These are phyloP conservation scores for Melanogaster broomeanus DNA, from an alignment of 768 basidiomycete genomes.

Conservation along the genomic window DNA sequence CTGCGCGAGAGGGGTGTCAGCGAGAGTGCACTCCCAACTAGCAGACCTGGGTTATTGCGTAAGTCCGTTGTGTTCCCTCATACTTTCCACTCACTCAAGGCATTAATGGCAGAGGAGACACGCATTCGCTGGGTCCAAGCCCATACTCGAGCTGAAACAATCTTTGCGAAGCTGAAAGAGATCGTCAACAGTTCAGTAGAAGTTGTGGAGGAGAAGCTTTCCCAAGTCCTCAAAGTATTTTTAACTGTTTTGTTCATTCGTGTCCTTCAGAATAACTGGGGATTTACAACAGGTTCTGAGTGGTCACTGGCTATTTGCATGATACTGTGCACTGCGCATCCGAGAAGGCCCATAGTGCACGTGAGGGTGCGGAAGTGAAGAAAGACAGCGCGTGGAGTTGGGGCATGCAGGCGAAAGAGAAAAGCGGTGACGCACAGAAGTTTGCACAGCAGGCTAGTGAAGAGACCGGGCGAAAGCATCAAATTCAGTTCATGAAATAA, in stretches of 20 bases:
- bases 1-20: constrained; percentile 74
- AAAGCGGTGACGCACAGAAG: too few relatives aligned
- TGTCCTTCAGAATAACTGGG: neutral
- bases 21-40: constrained; percentile 65
- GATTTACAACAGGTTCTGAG: constrained; percentile 41
- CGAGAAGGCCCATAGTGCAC: constrained; percentile 32
- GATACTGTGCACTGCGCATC: constrained; percentile 25
- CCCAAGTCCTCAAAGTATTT: constrained; percentile 40
- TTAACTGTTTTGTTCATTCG: neutral
- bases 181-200: constrained; percentile 67
- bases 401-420: too few relatives aligned
- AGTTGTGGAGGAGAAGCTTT: constrained; percentile 77
- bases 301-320: constrained; percentile 34
- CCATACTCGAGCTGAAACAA: constrained; percentile 51
- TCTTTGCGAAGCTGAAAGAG: constrained; percentile 64
- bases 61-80: constrained; percentile 20
- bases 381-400: constrained; percentile 12
- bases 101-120: constrained; percentile 56
- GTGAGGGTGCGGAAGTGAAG: constrained; percentile 19
- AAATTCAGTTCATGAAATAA: too few relatives aligned
- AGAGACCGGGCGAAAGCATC: constrained; percentile 21
- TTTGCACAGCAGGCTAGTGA: constrained; percentile 22
- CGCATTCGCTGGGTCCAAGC: constrained; percentile 80
- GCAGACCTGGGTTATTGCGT: constrained; percentile 81
- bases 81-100: neutral